Percentiles rank a stretch among this genome's conserved stretches.
Evolutionary conservation across 495 filamentous ascomycete species (phyloP).

Genomic region (Massariosphaeria phaeospora): DNA sequence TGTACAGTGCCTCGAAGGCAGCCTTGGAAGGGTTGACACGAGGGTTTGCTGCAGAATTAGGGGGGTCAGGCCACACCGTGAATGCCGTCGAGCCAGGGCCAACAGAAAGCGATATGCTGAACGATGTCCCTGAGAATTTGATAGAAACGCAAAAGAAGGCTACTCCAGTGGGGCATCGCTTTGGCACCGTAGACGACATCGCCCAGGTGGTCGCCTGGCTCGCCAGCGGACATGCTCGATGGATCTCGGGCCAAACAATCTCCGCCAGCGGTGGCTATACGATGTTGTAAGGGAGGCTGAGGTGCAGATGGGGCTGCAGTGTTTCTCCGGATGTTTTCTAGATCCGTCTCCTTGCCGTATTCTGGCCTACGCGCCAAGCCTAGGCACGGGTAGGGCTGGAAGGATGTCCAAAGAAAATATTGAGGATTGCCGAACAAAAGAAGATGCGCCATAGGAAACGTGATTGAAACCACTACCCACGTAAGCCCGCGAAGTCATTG

Average conservation of each 20-base stretch:
- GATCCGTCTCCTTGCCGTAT: constrained; percentile 9
- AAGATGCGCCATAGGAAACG: too few relatives aligned
- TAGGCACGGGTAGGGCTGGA: too few relatives aligned
- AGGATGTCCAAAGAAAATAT: too few relatives aligned
- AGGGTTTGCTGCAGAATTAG: constrained; percentile 45
- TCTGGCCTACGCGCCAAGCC: constrained; percentile 12
- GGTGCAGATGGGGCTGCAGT: not conserved
- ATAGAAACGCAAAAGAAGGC: constrained; percentile 38
- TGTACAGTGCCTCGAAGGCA: constrained; percentile 48
- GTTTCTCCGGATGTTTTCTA: constrained; percentile 14
- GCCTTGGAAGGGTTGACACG: constrained; percentile 47
- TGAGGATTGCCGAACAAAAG: too few relatives aligned
- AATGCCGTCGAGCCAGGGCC: constrained; percentile 46
- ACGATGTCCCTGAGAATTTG: constrained; percentile 37
- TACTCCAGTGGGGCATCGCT: constrained; percentile 42
- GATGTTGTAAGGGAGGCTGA: constrained; percentile 17
- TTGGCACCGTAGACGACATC: constrained; percentile 37
- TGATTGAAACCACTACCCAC: too few relatives aligned
- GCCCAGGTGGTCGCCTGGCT: constrained; percentile 40
- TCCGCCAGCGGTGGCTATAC: constrained; percentile 37
- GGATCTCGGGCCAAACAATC: constrained; percentile 40
- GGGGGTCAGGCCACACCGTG: constrained; percentile 43
- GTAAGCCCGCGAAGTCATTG: too few relatives aligned
- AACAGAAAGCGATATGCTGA: constrained; percentile 42
- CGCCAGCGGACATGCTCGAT: constrained; percentile 31